phyloP scores from a whole-genome alignment of 75 land plant species.

The Picea glauca region DNA sequence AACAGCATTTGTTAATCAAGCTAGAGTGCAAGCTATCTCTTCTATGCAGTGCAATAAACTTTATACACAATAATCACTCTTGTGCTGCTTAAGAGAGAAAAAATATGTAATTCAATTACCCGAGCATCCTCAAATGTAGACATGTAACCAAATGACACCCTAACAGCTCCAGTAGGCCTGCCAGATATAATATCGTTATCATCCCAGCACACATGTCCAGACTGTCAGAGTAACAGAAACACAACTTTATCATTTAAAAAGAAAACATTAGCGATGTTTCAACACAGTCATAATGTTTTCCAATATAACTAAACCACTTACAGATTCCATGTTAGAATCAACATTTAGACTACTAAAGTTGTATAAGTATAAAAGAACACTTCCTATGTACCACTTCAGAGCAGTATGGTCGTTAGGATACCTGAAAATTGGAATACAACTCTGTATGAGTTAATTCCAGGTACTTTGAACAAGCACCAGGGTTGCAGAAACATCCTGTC shows the following conservation, averaged over 20 bases:
- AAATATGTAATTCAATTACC: slow-evolving; percentile 31
- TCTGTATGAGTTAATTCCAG: slow-evolving; percentile 76
- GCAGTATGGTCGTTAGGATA: slow-evolving; percentile 10
- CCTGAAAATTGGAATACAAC: slow-evolving; percentile 77
- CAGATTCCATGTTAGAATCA: not conserved
- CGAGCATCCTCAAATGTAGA: slow-evolving; percentile 87
- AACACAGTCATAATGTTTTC: not conserved
- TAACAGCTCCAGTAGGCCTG: slow-evolving; percentile 92
- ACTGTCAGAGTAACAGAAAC: slow-evolving; percentile 28
- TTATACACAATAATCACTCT: not conserved
- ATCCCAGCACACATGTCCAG: slow-evolving; percentile 98
- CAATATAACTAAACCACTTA: not conserved
- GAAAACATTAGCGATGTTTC: not conserved
- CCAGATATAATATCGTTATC: slow-evolving; percentile 82
- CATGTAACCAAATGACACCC: slow-evolving; percentile 97
- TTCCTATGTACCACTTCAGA: not conserved
- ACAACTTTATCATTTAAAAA: slow-evolving; percentile 1
- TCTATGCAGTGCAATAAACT: not conserved
- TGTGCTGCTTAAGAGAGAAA: not conserved
- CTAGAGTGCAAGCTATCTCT: not conserved
- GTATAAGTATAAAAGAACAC: not conserved
- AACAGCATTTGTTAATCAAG: not conserved
- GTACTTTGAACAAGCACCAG: slow-evolving; percentile 95
- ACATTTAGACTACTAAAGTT: not conserved
- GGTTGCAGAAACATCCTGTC: slow-evolving; percentile 99